A percentile compares a stretch with the other conserved stretches of the same genome.
Evolutionary conservation across 495 filamentous ascomycete genomes (phyloP).

Genomic region (Rhizodiscina lignyota): DNA sequence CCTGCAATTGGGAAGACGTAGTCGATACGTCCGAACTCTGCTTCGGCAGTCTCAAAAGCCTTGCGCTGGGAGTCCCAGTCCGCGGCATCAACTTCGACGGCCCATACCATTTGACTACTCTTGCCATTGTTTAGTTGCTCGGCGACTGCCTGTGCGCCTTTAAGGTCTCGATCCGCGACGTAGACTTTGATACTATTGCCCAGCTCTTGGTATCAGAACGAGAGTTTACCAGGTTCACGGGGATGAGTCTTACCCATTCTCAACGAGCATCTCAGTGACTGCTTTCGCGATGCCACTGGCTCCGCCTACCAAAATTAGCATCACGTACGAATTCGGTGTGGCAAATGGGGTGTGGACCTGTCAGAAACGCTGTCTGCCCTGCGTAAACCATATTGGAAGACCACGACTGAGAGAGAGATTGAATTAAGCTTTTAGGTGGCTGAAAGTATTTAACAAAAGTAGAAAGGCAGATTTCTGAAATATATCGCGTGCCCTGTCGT

Average conservation of each 20-base stretch:
- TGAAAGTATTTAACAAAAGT: too few species aligned
- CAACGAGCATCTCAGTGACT: constrained; percentile 9
- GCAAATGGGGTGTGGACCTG: too few species aligned
- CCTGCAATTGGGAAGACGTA: constrained; percentile 15
- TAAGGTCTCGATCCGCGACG: constrained; percentile 9
- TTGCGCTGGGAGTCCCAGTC: constrained; percentile 13
- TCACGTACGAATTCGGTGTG: too few species aligned
- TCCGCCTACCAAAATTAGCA: too few species aligned
- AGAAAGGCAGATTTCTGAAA: too few species aligned
- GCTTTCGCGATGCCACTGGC: constrained; percentile 11
- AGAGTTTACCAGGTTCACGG: too few species aligned
- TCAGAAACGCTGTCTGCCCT: too few species aligned
- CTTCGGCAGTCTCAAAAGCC: constrained; percentile 8
- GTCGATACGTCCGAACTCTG: constrained; percentile 9
- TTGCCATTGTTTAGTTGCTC: constrained; percentile 3
- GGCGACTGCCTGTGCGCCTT: constrained; percentile 6
- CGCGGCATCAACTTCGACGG: constrained; percentile 7
- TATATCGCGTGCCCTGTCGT: too few species aligned
- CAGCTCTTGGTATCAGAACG: background rate
- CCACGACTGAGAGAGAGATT: too few species aligned
- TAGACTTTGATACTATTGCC: constrained; percentile 4
- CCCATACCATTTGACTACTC: constrained; percentile 1
- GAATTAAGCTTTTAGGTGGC: too few species aligned
- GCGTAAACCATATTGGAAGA: too few species aligned
- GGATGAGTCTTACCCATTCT: constrained; percentile 3